A percentile compares a stretch with the other conserved stretches of the same genome.
Evolutionary conservation across 2,329 filamentous ascomycete genomes (phyloP).

Genomic region (Zymoseptoria ardabiliae): DNA sequence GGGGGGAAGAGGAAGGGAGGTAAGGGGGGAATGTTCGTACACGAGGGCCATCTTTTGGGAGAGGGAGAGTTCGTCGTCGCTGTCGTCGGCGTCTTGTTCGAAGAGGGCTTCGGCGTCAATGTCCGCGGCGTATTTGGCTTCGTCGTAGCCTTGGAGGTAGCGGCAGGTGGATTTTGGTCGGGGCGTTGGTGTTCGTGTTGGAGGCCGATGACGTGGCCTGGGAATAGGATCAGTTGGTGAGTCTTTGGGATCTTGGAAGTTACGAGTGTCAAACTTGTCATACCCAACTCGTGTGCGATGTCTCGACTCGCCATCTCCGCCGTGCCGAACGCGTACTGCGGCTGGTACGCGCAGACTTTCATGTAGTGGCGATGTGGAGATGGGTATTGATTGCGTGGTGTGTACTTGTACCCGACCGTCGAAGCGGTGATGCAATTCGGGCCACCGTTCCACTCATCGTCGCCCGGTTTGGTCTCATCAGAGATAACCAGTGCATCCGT

Average conservation of each 20-base stretch:
- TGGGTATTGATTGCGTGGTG: neutral
- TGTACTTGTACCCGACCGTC: conserved; percentile 13
- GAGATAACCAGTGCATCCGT: conserved; percentile 15
- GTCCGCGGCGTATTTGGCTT: neutral
- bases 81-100: neutral
- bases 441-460: conserved; percentile 11
- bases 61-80: neutral
- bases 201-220: conserved; percentile 14
- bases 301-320: neutral
- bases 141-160: conserved; percentile 5
- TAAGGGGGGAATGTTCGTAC: neutral
- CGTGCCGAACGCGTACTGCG: neutral
- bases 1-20: neutral
- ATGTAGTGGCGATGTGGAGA: conserved; percentile 2
- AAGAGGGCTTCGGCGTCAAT: conserved; percentile 3
- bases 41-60: neutral
- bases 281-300: conserved; percentile 16
- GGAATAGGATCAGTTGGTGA: neutral
- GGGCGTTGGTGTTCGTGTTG: conserved; percentile 14
- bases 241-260: no score
- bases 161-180: conserved; percentile 7
- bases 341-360: conserved; percentile 3
- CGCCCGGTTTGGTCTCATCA: conserved; percentile 13
- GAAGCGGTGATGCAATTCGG: conserved; percentile 8
- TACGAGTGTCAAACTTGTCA: neutral